Evolutionary conservation across 176 grass and related monocot genomes (phyloP).

Genomic region (Hyparrhenia diplandra): DNA sequence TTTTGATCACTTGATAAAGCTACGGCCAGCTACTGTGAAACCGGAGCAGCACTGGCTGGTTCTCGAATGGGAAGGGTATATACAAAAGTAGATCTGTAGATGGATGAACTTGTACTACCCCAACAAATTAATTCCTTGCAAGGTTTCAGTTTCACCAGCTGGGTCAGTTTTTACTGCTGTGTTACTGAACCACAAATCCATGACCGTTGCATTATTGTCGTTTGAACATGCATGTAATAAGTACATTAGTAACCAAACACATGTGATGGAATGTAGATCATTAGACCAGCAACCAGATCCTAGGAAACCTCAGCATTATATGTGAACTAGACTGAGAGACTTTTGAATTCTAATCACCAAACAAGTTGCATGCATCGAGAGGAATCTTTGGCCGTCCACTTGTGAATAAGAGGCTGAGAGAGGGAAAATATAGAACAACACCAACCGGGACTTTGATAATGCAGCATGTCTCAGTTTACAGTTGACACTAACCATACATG

Average conservation of each 20-base stretch:
- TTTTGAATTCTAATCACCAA: not conserved
- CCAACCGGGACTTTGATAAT: not conserved
- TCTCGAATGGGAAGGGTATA: not conserved
- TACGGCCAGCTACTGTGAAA: not conserved
- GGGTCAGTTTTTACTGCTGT: not conserved
- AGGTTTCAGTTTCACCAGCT: not conserved
- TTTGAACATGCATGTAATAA: no score
- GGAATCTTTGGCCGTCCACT: not conserved
- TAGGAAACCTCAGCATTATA: not conserved
- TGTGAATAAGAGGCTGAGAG: no score
- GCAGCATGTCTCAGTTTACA: no score
- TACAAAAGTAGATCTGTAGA: not conserved
- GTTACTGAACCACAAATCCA: not conserved
- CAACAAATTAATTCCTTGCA: not conserved
- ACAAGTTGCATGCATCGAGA: no score
- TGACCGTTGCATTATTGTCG: not conserved
- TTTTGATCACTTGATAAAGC: not conserved
- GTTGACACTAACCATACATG: not conserved
- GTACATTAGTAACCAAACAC: not conserved
- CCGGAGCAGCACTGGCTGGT: not conserved
- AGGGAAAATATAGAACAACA: no score
- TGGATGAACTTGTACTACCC: not conserved
- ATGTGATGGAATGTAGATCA: constrained; percentile 9
- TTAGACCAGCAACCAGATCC: not conserved
- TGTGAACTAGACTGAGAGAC: not conserved